Percentiles rank a stretch among this genome's conserved stretches.
Evolutionary conservation across 768 basidiomycete genomes (phyloP).

Genomic region (Mycena amicta): DNA sequence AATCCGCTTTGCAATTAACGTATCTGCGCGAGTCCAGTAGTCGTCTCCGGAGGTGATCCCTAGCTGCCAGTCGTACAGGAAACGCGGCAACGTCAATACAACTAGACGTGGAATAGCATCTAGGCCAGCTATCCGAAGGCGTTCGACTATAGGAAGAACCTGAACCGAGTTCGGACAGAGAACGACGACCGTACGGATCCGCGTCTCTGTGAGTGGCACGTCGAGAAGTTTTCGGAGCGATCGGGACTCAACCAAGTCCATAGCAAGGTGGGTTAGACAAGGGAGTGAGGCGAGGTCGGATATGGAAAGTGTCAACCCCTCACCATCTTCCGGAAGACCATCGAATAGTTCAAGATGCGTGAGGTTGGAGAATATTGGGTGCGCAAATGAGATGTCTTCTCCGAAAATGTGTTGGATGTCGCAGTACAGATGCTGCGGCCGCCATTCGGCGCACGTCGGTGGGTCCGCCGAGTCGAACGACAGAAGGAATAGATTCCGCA

Average conservation of each 20-base stretch:
- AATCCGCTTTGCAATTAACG: background rate
- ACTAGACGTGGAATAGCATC: background rate
- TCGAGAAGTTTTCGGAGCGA: background rate
- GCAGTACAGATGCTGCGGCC: too few species aligned
- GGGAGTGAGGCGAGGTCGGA: background rate
- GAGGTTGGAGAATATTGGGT: background rate
- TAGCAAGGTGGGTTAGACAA: background rate
- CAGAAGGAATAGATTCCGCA: too few species aligned
- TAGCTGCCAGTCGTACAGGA: background rate
- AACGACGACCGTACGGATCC: background rate
- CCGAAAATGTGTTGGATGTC: too few species aligned
- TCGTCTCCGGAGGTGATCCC: background rate
- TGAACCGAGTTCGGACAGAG: too few species aligned
- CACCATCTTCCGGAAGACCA: background rate
- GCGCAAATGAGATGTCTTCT: too few species aligned
- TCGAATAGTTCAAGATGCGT: too few species aligned
- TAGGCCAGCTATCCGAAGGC: background rate
- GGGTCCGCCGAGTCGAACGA: too few species aligned
- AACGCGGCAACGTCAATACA: background rate
- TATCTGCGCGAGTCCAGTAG: constrained; percentile 4
- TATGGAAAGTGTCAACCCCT: background rate
- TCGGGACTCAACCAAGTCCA: background rate
- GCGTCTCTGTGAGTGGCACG: background rate
- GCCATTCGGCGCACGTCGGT: too few species aligned
- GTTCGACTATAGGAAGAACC: background rate